Percentiles rank a stretch among this genome's conserved stretches.
These are phyloP conservation scores for Spathaspora sp. DNA, from an alignment of 805 yeast species.

Conservation along the genomic window DNA sequence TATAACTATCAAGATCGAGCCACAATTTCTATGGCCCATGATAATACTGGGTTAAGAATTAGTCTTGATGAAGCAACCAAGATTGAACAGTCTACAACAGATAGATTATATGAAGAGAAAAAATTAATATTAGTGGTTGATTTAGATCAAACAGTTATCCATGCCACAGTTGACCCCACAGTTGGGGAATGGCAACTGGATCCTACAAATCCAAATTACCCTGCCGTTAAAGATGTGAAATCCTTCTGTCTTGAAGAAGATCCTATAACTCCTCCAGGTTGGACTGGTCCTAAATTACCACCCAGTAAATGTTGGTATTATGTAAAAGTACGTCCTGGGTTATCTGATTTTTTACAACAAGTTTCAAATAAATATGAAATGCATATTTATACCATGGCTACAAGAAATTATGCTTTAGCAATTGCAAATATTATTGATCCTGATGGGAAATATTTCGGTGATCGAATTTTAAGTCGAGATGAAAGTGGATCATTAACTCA, in stretches of 20 bases:
- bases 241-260: conserved; percentile 79
- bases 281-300: conserved; percentile 58
- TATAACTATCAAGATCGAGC: conserved; percentile 69
- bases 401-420: conserved; percentile 85
- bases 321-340: conserved; percentile 88
- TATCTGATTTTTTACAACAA: conserved; percentile 64
- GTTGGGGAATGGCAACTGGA: conserved; percentile 95
- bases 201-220: conserved; percentile 78
- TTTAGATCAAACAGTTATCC: conserved; percentile 95
- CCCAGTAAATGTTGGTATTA: conserved; percentile 78
- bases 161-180: conserved; percentile 96
- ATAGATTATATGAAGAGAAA: conserved; percentile 53
- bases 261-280: conserved; percentile 51
- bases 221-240: conserved; percentile 76
- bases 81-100: conserved; percentile 67
- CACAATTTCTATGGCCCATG: conserved; percentile 86
- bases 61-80: conserved; percentile 83
- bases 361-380: conserved; percentile 72
- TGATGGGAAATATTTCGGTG: conserved; percentile 79
- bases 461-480: conserved; percentile 86
- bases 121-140: conserved; percentile 91
- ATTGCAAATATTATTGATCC: conserved; percentile 93
- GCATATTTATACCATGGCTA: conserved; percentile 98
- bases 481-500: conserved; percentile 92
- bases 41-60: conserved; percentile 77